Evolutionary conservation across 148 eudicot genomes (phyloP).

Genomic region (Chenopodium album): DNA sequence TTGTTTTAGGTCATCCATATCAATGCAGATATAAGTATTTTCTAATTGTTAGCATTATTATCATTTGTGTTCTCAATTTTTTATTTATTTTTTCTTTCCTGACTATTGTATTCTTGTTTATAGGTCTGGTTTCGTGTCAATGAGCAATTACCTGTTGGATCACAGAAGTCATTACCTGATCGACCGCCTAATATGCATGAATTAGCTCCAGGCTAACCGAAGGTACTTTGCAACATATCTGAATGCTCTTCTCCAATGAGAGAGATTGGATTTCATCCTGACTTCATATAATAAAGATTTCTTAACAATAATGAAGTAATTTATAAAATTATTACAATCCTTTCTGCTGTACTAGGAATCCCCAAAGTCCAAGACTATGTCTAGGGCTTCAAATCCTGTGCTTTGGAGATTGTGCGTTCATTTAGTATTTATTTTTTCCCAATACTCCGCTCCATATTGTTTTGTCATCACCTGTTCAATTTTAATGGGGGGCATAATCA

Average conservation of each 20-base stretch:
- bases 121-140: constrained; percentile 99
- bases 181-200: constrained; percentile 72
- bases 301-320: neutral
- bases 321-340: neutral
- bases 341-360: constrained; percentile 41
- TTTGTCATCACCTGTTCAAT: too few relatives aligned
- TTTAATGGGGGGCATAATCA: too few relatives aligned
- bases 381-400: constrained; percentile 45
- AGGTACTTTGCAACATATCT: constrained; percentile 41
- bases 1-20: constrained; percentile 49
- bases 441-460: too few relatives aligned
- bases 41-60: neutral
- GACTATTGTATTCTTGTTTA: constrained; percentile 13
- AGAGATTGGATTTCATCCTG: neutral
- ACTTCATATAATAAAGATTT: neutral
- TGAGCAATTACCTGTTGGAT: constrained; percentile 65
- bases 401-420: constrained; percentile 45
- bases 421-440: too few relatives aligned
- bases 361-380: constrained; percentile 33
- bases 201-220: constrained; percentile 36
- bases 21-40: constrained; percentile 34
- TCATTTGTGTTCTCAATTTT: neutral
- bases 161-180: constrained; percentile 88
- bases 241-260: neutral
- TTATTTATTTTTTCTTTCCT: neutral